Conservation (phyloP, 2,329 filamentous ascomycete genomes). For the Neonectria magnoliae region DNA sequence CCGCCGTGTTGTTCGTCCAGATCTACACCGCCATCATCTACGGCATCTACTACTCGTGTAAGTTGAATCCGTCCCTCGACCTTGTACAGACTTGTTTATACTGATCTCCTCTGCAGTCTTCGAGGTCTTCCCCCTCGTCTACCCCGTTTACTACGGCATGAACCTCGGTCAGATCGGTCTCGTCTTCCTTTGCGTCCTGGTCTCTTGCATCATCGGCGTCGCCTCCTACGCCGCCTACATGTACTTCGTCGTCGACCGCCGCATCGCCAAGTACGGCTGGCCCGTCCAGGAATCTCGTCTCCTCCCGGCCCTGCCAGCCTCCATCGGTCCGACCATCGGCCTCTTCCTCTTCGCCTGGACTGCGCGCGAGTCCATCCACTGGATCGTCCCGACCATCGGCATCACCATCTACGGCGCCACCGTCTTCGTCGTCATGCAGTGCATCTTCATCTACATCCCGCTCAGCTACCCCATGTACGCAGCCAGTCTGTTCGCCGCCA, state of each 20-base stretch:
- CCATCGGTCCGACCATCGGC: slow-evolving; percentile 65
- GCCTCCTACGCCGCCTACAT: slow-evolving; percentile 62
- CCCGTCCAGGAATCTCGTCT: slow-evolving; percentile 64
- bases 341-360: slow-evolving; percentile 72
- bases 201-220: slow-evolving; percentile 65
- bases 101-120: slow-evolving; percentile 52
- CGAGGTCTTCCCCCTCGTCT: slow-evolving; percentile 74
- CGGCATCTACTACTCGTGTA: slow-evolving; percentile 68
- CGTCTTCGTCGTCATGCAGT: slow-evolving; percentile 67
- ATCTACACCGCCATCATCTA: slow-evolving; percentile 71
- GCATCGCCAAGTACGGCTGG: slow-evolving; percentile 59
- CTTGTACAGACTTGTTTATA: neutral
- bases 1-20: slow-evolving; percentile 70
- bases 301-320: slow-evolving; percentile 62
- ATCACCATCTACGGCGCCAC: slow-evolving; percentile 63
- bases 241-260: slow-evolving; percentile 61
- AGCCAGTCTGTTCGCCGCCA: slow-evolving; percentile 68
- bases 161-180: slow-evolving; percentile 66
- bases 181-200: slow-evolving; percentile 68
- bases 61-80: slow-evolving; percentile 19
- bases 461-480: slow-evolving; percentile 66
- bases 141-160: slow-evolving; percentile 68
- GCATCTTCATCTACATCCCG: slow-evolving; percentile 69
- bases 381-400: slow-evolving; percentile 66
- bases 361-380: slow-evolving; percentile 59